A percentile compares a stretch with the other conserved stretches of the same genome.
phyloP scores from a whole-genome alignment of 139 green algal genomes.

The Chlorella sorokiniana region DNA sequence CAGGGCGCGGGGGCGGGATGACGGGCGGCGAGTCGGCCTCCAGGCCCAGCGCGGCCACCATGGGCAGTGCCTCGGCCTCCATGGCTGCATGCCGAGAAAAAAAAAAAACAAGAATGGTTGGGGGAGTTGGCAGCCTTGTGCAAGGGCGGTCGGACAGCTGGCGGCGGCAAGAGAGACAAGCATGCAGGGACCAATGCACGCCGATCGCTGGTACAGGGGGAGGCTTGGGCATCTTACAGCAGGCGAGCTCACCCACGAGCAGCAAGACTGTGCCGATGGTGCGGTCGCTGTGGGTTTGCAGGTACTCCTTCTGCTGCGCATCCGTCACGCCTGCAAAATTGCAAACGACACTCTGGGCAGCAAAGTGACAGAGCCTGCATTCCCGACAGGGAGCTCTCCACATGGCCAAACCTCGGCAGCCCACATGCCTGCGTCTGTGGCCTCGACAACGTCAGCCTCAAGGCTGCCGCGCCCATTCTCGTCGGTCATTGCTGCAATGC shows the following conservation, averaged over 20 bases:
- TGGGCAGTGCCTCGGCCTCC: slow-evolving; percentile 84
- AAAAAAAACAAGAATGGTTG: too few relatives aligned
- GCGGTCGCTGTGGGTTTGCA: slow-evolving; percentile 16
- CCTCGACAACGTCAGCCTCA: too few relatives aligned
- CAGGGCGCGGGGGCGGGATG: slow-evolving; percentile 69
- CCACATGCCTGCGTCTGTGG: too few relatives aligned
- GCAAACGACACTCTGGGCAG: neutral
- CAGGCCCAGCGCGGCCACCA: slow-evolving; percentile 76
- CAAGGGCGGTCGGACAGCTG: neutral
- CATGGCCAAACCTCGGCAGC: too few relatives aligned
- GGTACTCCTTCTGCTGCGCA: slow-evolving; percentile 10
- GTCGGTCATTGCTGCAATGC: too few relatives aligned
- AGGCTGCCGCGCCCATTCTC: too few relatives aligned
- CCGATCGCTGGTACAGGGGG: neutral
- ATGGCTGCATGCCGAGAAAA: slow-evolving; percentile 92
- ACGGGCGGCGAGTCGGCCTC: slow-evolving; percentile 56
- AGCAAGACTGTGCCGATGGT: slow-evolving; percentile 29
- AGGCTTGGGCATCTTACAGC: neutral
- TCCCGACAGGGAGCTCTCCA: too few relatives aligned
- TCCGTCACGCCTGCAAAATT: neutral
- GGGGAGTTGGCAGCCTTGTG: neutral
- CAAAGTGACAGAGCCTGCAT: neutral
- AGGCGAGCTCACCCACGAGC: slow-evolving; percentile 26
- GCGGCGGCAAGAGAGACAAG: neutral
- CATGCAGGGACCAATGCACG: neutral